A percentile compares a stretch with the other conserved stretches of the same genome.
phyloP scores from a whole-genome alignment of 139 green algal species.

The Bryopsis sp. region DNA sequence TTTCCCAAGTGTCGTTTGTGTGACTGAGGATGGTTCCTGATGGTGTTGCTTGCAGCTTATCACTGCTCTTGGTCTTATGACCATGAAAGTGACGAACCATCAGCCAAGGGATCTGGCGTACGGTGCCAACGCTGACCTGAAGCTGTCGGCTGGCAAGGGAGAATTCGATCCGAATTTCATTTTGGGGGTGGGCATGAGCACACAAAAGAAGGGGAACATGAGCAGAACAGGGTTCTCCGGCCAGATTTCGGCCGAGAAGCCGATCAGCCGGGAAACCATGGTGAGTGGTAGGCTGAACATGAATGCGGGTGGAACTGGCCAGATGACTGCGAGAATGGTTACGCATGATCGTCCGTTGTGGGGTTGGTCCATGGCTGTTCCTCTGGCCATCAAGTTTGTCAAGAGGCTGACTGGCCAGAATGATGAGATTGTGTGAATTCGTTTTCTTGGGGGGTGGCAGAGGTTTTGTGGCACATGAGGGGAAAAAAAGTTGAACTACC shows the following conservation, averaged over 20 bases:
- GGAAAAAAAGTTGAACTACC: no score
- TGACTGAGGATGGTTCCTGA: background rate
- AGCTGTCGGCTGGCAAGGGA: constrained; percentile 12
- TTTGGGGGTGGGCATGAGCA: background rate
- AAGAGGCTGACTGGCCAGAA: constrained; percentile 7
- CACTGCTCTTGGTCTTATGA: constrained; percentile 1
- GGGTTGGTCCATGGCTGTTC: constrained; percentile 6
- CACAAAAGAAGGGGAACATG: background rate
- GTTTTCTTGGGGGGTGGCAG: no score
- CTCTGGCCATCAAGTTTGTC: constrained; percentile 4
- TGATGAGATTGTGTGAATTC: constrained; percentile 12
- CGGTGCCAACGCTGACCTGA: constrained; percentile 13
- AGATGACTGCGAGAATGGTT: background rate
- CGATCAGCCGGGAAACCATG: constrained; percentile 13
- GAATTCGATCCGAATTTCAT: constrained; percentile 17
- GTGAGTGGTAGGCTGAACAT: constrained; percentile 6
- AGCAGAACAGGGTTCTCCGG: constrained; percentile 11
- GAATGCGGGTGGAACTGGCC: constrained; percentile 4
- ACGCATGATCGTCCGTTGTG: constrained; percentile 8
- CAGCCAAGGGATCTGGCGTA: constrained; percentile 10
- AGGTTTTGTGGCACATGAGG: no score
- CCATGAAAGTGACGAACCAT: background rate
- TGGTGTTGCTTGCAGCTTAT: background rate
- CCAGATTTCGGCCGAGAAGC: constrained; percentile 1
- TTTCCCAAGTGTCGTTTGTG: background rate